Evolutionary conservation across 495 filamentous ascomycete species (phyloP), one percentile per base, ranked within the genome.

Genomic region (Clohesyomyces aquaticus): DNA sequence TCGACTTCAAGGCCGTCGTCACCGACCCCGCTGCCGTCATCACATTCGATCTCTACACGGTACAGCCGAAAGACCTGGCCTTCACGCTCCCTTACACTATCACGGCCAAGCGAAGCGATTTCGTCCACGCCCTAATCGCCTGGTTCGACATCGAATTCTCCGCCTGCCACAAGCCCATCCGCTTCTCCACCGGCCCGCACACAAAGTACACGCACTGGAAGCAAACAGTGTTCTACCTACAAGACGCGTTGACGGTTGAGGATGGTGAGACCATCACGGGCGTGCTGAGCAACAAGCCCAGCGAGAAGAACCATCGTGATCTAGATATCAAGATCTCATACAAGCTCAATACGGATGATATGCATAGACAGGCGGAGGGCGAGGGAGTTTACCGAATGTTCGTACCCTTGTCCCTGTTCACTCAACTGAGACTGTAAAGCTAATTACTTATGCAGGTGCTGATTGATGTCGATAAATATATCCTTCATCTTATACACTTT

Each of bases 111-210:
- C 85, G 91, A 53, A 87, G 85, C 70, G 95, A 98, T 77, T 96
- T 91, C 77, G 83, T 98, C 62, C 95, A 98, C 74, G 94, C 91
- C 22, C 81, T 98, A 38, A 95, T 98, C 51, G 88, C 96, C 29
- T 98, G 95, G 91, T 98, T 98, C 80, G 94, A 98, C 74, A 98
- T 96, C 67, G 93, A 96, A 64, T 98, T 98, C 78, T 90, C 89
- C 35, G 91, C 91, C 28, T 97, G 93, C 81, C 91, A 80, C 70
- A 79, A 78, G 66, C 77, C 77, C 4, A 77, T 80, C 21, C 70
- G 74, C 32, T 80, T 80, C 72, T 75, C 72, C 38, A 80, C 77
- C 27, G 77, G 77, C 26, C 77, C 77, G 29, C 77, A 80, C 57
- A 79, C 77, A 12, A 78, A 78, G 59, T 80, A 80, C 69, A 80